These are phyloP conservation scores for Dipteronia sinensis DNA, from an alignment of 345 rosid genomes.

Conservation along the genomic window DNA sequence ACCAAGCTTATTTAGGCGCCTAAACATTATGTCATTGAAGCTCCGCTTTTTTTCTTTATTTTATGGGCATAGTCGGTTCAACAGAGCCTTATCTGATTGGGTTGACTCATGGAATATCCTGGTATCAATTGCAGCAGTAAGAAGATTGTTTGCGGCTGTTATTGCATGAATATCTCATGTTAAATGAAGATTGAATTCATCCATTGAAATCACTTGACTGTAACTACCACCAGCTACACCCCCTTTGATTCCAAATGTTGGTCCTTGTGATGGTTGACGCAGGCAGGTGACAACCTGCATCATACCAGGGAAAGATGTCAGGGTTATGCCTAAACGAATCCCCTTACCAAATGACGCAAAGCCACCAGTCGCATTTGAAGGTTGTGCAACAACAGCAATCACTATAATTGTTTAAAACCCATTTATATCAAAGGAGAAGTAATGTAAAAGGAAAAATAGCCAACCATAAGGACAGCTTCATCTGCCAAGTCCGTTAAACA, in stretches of 20 bases:
- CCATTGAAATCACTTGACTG: constrained; percentile 99
- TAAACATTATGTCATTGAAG: constrained; percentile 82
- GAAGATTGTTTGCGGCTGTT: constrained; percentile 97
- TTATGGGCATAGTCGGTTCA: constrained; percentile 79
- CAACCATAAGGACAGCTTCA: neutral
- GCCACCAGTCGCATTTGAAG: neutral
- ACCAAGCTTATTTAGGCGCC: constrained; percentile 83
- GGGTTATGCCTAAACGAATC: neutral
- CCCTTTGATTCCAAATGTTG: constrained; percentile 98
- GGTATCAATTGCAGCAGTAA: constrained; percentile 98
- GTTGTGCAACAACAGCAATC: neutral
- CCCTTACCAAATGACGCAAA: neutral
- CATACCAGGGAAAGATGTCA: neutral
- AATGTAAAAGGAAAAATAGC: neutral
- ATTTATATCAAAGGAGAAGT: neutral
- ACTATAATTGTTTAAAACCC: neutral
- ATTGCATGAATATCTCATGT: constrained; percentile 99
- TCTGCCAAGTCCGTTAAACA: neutral
- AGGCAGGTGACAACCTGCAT: constrained; percentile 89
- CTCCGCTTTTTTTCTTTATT: constrained; percentile 87
- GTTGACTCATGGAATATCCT: constrained; percentile 90
- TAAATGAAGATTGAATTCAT: constrained; percentile 95
- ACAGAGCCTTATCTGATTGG: constrained; percentile 95
- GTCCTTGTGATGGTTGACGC: constrained; percentile 99
- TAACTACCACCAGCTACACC: constrained; percentile 99